A percentile compares a stretch with the other conserved stretches of the same genome.
These are phyloP conservation scores for Cornus florida DNA, from an alignment of 148 eudicot genomes.

Conservation along the genomic window DNA sequence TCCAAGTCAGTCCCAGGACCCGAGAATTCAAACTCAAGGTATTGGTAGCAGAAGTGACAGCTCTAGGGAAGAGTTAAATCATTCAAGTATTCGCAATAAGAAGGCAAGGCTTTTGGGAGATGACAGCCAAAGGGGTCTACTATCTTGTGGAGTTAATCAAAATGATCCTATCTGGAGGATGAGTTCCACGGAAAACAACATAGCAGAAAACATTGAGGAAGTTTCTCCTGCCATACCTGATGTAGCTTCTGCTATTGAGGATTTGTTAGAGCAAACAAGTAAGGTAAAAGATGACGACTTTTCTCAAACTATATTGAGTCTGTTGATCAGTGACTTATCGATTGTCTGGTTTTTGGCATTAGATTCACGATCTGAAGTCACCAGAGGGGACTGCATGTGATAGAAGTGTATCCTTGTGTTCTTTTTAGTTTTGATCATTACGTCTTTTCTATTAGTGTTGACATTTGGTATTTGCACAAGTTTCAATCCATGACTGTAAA, in stretches of 20 bases:
- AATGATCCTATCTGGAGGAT: conserved; percentile 13
- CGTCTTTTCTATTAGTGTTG: conserved; percentile 3
- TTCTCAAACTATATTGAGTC: conserved; percentile 5
- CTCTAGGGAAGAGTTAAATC: conserved; percentile 24
- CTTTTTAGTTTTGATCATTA: conserved; percentile 9
- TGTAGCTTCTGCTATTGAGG: conserved; percentile 91
- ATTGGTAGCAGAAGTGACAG: conserved; percentile 15
- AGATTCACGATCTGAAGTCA: conserved; percentile 72
- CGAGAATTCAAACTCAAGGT: conserved; percentile 27
- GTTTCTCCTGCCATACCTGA: conserved; percentile 54
- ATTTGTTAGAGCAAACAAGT: conserved; percentile 86
- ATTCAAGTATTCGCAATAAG: conserved; percentile 31
- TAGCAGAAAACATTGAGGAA: conserved; percentile 28
- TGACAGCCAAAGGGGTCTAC: conserved; percentile 15
- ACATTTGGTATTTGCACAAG: not conserved
- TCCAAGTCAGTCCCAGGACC: conserved; percentile 44
- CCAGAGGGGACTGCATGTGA: conserved; percentile 40
- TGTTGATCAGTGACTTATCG: conserved; percentile 9
- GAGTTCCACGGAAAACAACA: conserved; percentile 25
- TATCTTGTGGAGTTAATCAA: conserved; percentile 19
- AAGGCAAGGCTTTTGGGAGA: conserved; percentile 40
- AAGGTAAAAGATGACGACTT: conserved; percentile 47
- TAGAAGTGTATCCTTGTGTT: conserved; percentile 54
- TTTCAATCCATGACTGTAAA: conserved; percentile 39
- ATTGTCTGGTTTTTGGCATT: conserved; percentile 20